These are phyloP conservation scores for Phytomonas francai DNA, from an alignment of 208 protist genomes.

Conservation along the genomic window DNA sequence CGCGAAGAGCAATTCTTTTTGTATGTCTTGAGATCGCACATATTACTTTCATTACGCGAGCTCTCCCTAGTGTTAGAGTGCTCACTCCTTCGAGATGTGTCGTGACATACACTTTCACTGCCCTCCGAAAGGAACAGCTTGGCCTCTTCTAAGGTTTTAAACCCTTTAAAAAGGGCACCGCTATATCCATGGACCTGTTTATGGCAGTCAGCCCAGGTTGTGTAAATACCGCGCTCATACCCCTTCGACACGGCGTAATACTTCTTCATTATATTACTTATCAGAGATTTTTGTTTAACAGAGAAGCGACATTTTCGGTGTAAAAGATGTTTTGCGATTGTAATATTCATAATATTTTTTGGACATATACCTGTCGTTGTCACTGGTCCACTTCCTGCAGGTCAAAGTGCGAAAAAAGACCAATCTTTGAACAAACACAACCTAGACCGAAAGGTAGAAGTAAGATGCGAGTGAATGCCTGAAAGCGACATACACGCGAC, in stretches of 20 bases:
- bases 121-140: constrained; percentile 23
- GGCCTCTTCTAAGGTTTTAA: constrained; percentile 50
- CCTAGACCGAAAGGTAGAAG: background rate
- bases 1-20: background rate
- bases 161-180: constrained; percentile 65
- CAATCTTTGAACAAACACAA: background rate
- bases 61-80: background rate
- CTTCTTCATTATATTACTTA: background rate
- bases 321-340: background rate
- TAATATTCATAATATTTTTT: background rate
- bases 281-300: background rate
- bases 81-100: background rate
- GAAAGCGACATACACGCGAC: background rate
- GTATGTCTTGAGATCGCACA: background rate
- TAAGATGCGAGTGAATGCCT: background rate
- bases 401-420: background rate
- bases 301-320: background rate
- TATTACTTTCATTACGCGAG: background rate
- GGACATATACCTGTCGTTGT: background rate
- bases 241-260: constrained; percentile 82
- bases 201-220: constrained; percentile 66
- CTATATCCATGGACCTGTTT: constrained; percentile 56
- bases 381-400: background rate
- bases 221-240: constrained; percentile 52
- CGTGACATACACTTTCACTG: background rate